A percentile compares a stretch with the other conserved stretches of the same genome.
Evolutionary conservation across 1,284 basidiomycete genomes (phyloP).

Genomic region (Ustilago tritici): DNA sequence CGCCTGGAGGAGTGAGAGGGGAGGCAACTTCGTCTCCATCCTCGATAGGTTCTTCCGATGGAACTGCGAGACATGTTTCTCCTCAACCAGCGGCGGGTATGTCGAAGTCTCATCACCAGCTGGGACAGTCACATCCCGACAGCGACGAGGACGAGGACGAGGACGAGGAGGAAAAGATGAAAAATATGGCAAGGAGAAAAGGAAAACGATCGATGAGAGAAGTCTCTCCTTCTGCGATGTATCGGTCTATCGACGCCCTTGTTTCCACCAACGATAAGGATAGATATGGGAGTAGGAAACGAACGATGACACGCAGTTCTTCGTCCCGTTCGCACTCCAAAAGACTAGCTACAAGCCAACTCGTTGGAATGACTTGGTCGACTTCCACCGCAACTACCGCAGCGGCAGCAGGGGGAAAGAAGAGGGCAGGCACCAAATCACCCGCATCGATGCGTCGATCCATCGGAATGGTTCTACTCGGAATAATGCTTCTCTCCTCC

Average conservation of each 20-base stretch:
- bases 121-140: conserved; percentile 11
- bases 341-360: background rate
- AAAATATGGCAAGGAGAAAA: conserved; percentile 4
- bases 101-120: conserved; percentile 37
- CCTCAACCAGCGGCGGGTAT: conserved; percentile 13
- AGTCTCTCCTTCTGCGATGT: conserved; percentile 15
- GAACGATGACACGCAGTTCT: conserved; percentile 21
- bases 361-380: conserved; percentile 2
- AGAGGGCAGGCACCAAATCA: conserved; percentile 30
- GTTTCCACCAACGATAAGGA: background rate
- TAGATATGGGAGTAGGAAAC: conserved; percentile 11
- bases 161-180: background rate
- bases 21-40: conserved; percentile 11
- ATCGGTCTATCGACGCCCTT: conserved; percentile 25
- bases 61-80: conserved; percentile 33
- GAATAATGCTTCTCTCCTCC: conserved; percentile 37
- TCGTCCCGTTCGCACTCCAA: conserved; percentile 28
- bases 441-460: conserved; percentile 38
- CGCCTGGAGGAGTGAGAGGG: background rate
- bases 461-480: conserved; percentile 46
- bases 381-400: background rate
- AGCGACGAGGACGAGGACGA: conserved; percentile 10
- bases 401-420: conserved; percentile 1
- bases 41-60: conserved; percentile 32
- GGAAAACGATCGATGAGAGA: conserved; percentile 13